Base-by-base conservation (phyloP, 805 yeast species). In the Candida ficus region DNA sequence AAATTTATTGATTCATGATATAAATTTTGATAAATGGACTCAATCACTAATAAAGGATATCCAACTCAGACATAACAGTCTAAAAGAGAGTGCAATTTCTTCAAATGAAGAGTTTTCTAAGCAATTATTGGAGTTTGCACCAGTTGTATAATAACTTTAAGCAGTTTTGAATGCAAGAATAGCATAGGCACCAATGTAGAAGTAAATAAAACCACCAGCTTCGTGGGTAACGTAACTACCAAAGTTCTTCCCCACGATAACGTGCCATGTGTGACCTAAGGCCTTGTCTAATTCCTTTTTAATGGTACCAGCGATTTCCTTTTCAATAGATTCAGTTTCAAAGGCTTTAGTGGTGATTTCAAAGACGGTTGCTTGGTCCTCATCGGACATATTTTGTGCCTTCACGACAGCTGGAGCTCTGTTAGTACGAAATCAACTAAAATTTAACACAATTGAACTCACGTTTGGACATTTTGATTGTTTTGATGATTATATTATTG, bases 221-320 rank as follows among this genome's bases (percentile, higher is more conserved):
- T 83, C 86, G 55, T 85, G 93, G 11, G 90, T 80, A 16, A 85
- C 88, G 56, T 80, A 83, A 36, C 83, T 75, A 4, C 93, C 91
- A 61, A 84, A 85, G 51, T 79, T 80, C 58, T 76, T 80, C 10
- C 93, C 95, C 39, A 83, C 89, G 37, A 85, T 72, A 3, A 82
- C 86, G 57, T 85, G 91, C 95, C 93, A 85, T 29, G 86, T 76
- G 22, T 78, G 73, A 0, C 90, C 91, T 44, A 70, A 75, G 34
- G 68, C 60, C 35, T 71, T 69, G 56, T 84, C 93, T 60, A 83
- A 60, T 37, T 69, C 68, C 50, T 80, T 80, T 64, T 84, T 85
- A 45, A 83, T 61, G 40, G 62, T 66, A 0, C 79, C 71, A 13
- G 93, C 90, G 28, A 83, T 66, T 39, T 83, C 91, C 48, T 76